phyloP scores from a whole-genome alignment of 768 basidiomycete genomes.

The Naematelia encephala region DNA sequence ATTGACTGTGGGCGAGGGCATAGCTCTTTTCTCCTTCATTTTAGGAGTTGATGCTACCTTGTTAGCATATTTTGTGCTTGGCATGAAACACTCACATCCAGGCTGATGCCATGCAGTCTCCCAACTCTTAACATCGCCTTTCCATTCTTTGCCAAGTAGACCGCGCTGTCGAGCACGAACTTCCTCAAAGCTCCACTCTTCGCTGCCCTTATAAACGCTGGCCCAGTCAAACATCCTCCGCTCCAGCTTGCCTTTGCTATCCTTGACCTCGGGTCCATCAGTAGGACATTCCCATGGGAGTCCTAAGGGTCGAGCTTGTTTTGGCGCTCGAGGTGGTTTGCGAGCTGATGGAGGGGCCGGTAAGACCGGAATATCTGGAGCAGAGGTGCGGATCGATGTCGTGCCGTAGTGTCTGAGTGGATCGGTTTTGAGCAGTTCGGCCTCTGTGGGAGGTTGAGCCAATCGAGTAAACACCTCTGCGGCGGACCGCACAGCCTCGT shows the following conservation, averaged over 20 bases:
- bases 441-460: conserved; percentile 46
- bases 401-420: conserved; percentile 52
- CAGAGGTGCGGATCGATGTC: conserved; percentile 12
- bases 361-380: conserved; percentile 24
- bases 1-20: conserved; percentile 74
- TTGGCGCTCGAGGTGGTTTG: conserved; percentile 25
- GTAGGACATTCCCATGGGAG: conserved; percentile 42
- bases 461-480: conserved; percentile 47
- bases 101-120: conserved; percentile 44
- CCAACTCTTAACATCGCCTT: conserved; percentile 43
- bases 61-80: neutral
- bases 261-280: conserved; percentile 41
- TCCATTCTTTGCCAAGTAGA: conserved; percentile 43
- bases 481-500: conserved; percentile 31
- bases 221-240: conserved; percentile 53
- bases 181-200: conserved; percentile 81
- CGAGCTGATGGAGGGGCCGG: conserved; percentile 36
- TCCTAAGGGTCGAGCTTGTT: conserved; percentile 14
- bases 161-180: conserved; percentile 52
- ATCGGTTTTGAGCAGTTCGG: conserved; percentile 52
- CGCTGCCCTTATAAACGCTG: conserved; percentile 66
- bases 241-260: conserved; percentile 42
- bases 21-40: conserved; percentile 25
- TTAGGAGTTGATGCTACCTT: conserved; percentile 41
- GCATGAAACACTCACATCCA: conserved; percentile 38